Percentiles rank a stretch among this genome's conserved stretches.
Conservation (phyloP, 495 filamentous ascomycete species). For the Hypoxylon lienhwacheense region DNA sequence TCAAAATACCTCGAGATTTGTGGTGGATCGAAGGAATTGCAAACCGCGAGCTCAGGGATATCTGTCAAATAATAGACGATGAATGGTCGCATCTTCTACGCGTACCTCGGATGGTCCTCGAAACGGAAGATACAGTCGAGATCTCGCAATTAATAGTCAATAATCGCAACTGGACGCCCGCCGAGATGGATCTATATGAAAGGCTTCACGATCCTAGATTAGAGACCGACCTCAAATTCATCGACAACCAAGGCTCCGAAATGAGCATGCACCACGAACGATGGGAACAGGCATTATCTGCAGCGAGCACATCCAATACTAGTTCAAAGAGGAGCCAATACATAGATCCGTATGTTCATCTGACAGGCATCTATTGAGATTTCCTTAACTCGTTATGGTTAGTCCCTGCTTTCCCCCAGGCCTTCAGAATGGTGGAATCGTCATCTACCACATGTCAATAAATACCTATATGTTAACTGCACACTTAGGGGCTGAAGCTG, state of each 20-base stretch:
- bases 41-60: slow-evolving; percentile 44
- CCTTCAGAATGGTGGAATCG: no score
- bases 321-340: neutral
- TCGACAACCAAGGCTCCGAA: slow-evolving; percentile 25
- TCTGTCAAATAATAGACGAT: slow-evolving; percentile 40
- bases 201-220: slow-evolving; percentile 23
- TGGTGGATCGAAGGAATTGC: slow-evolving; percentile 54
- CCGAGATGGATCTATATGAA: slow-evolving; percentile 25
- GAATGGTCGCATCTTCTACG: slow-evolving; percentile 42
- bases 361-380: neutral
- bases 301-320: neutral
- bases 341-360: slow-evolving; percentile 4
- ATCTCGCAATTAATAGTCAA: slow-evolving; percentile 42
- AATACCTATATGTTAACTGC: no score
- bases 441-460: no score
- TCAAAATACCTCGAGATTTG: slow-evolving; percentile 38
- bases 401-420: neutral
- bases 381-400: neutral
- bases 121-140: slow-evolving; percentile 20
- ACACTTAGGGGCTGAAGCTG: no score
- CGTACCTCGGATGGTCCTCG: slow-evolving; percentile 40
- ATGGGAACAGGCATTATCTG: slow-evolving; percentile 18
- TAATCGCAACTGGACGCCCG: slow-evolving; percentile 41
- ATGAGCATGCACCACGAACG: slow-evolving; percentile 21
- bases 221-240: slow-evolving; percentile 18